phyloP scores from a whole-genome alignment of 805 yeast species.

The Metahyphopichia silvanorum region DNA sequence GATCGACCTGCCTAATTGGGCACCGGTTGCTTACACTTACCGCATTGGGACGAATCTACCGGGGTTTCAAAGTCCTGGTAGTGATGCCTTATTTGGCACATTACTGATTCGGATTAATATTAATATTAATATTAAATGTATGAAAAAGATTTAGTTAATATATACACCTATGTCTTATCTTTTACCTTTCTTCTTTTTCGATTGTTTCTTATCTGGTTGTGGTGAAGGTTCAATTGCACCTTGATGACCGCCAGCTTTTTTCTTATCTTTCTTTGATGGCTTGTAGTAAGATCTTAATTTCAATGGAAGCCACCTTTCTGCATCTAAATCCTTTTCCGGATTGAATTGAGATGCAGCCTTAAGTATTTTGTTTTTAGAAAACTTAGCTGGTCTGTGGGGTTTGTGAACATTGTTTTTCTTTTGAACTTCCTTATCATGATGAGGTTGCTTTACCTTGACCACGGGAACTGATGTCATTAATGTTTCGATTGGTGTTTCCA shows the following conservation, averaged over 20 bases:
- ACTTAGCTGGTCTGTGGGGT: too few species aligned
- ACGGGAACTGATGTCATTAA: slow-evolving; percentile 15
- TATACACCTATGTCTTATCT: too few species aligned
- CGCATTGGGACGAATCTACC: too few species aligned
- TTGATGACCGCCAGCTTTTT: slow-evolving; percentile 22
- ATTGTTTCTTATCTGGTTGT: slow-evolving; percentile 6
- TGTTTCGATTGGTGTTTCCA: slow-evolving; percentile 25
- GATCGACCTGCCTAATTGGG: too few species aligned
- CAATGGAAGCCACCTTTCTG: slow-evolving; percentile 89
- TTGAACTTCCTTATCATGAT: slow-evolving; percentile 17
- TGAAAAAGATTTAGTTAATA: too few species aligned
- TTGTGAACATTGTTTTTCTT: too few species aligned
- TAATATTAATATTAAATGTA: too few species aligned
- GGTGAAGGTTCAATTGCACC: slow-evolving; percentile 19
- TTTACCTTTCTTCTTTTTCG: slow-evolving; percentile 8
- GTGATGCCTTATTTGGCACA: too few species aligned
- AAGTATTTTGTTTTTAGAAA: slow-evolving; percentile 23
- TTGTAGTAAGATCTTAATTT: slow-evolving; percentile 81
- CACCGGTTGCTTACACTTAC: too few species aligned
- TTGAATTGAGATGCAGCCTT: slow-evolving; percentile 20
- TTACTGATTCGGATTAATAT: too few species aligned
- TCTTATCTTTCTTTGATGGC: slow-evolving; percentile 64
- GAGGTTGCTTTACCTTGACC: not conserved
- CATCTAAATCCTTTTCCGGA: slow-evolving; percentile 27
- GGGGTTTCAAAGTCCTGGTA: too few species aligned